Evolutionary conservation across 495 filamentous ascomycete species (phyloP).

Genomic region (Staphylotrichum tortipilum): DNA sequence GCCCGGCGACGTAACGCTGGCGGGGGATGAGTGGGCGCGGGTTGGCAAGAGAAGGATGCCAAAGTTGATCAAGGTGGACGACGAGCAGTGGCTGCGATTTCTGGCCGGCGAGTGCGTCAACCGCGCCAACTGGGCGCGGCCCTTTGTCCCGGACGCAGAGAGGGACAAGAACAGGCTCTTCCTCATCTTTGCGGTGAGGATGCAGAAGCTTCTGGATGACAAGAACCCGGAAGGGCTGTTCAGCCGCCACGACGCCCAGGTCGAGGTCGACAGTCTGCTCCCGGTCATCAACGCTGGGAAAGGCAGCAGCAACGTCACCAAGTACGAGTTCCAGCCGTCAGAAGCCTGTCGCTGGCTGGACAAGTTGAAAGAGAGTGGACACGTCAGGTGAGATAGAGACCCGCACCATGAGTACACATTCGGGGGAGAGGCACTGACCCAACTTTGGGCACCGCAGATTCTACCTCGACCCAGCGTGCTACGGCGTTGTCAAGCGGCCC

Average conservation of each 20-base stretch:
- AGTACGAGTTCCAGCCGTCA: slow-evolving; percentile 14
- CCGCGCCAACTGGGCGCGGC: slow-evolving; percentile 10
- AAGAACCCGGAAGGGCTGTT: slow-evolving; percentile 15
- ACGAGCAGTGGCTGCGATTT: slow-evolving; percentile 20
- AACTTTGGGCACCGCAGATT: slow-evolving; percentile 16
- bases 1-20: slow-evolving; percentile 1
- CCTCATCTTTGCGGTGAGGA: slow-evolving; percentile 20
- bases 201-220: slow-evolving; percentile 24
- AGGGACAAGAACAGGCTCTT: slow-evolving; percentile 17
- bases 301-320: slow-evolving; percentile 7
- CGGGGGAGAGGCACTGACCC: neutral
- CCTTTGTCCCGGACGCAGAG: slow-evolving; percentile 3
- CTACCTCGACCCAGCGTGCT: slow-evolving; percentile 12
- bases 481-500: slow-evolving; percentile 21
- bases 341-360: slow-evolving; percentile 24
- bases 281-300: slow-evolving; percentile 18
- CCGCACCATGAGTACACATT: neutral
- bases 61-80: slow-evolving; percentile 7
- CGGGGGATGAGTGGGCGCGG: slow-evolving; percentile 5
- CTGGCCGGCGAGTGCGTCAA: slow-evolving; percentile 13
- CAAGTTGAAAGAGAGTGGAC: slow-evolving; percentile 11
- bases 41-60: neutral
- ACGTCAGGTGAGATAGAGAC: slow-evolving; percentile 6
- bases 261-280: slow-evolving; percentile 21
- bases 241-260: neutral